Base-by-base conservation (phyloP, 2,329 filamentous ascomycete genomes). In the Cucurbitaria berberidis region DNA sequence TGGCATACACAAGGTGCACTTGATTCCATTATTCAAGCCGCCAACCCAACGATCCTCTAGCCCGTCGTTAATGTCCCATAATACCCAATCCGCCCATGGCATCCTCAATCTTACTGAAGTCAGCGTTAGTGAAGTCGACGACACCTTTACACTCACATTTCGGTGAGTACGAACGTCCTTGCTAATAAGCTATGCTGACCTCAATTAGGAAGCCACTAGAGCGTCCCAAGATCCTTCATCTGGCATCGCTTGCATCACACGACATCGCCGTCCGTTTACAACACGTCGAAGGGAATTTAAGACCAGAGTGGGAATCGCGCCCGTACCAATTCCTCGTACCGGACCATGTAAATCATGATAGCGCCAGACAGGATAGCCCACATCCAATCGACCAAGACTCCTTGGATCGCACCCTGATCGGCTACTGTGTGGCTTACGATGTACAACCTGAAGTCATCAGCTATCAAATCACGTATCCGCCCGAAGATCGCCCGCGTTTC, bases 361-460 rank as follows among this genome's bases (percentile, higher is more conserved):
- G 74, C 6, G 50, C 70, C 7, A 58, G 65, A n/a, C 73, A 70
- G 34, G 51, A 63, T 8, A 72, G 66, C 30, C 68, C 81, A 2
- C 80, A 83, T 38, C 81, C 84, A 48, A 86, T 89, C 52, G 85
- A 86, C 53, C 81, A 83, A 46, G 77, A 77, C 51, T 82, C 79
- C 63, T 84, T 90, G 63, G 86, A 89, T 60, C 80, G 86, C 29
- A 90, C 87, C 1, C 72, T 90, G 27, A 84, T 84, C 42, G 88
- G 87, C 29, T 90, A 89, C 66, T 89, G 87, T 67, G 80, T 87
- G 36, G 86, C 86, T 18, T 90, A 89, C 68, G 83, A 85, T 52
- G 78, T 89, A 19, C 86, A 89, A 62, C 85, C 87, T 3, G 82
- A 83, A 11, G 88, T 87, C 49, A 87, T 90, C 30, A 68, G 72